These are phyloP conservation scores for Globisporangium polare DNA, from an alignment of 352 stramenopile species.

Conservation along the genomic window DNA sequence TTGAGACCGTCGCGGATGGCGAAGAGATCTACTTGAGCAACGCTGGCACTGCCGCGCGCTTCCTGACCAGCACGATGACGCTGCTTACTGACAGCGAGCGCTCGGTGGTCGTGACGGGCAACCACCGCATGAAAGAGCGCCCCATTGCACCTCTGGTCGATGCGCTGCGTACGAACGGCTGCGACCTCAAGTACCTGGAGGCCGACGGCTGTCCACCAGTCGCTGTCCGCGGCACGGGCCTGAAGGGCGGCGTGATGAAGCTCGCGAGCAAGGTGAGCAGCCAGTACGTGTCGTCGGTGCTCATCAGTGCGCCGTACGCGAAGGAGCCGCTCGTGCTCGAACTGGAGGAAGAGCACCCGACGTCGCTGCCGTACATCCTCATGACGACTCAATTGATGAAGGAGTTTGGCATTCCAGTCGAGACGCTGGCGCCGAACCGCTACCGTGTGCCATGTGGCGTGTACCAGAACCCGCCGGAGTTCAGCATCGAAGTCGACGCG, in stretches of 20 bases:
- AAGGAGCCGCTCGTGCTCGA: slow-evolving; percentile 75
- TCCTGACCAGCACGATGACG: slow-evolving; percentile 91
- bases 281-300: slow-evolving; percentile 96
- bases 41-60: slow-evolving; percentile 92
- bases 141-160: slow-evolving; percentile 95
- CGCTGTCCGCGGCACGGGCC: slow-evolving; percentile 62
- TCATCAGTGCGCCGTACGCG: slow-evolving; percentile 93
- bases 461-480: slow-evolving; percentile 63
- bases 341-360: slow-evolving; percentile 95
- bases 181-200: slow-evolving; percentile 66
- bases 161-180: slow-evolving; percentile 89
- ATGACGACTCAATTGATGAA: slow-evolving; percentile 96
- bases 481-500: slow-evolving; percentile 94
- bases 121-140: slow-evolving; percentile 95
- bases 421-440: slow-evolving; percentile 81
- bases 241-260: slow-evolving; percentile 66
- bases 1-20: slow-evolving; percentile 37
- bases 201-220: slow-evolving; percentile 70
- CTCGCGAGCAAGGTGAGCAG: slow-evolving; percentile 93
- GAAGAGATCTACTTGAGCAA: slow-evolving; percentile 86
- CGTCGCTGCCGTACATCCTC: slow-evolving; percentile 95
- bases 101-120: slow-evolving; percentile 88
- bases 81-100: slow-evolving; percentile 41
- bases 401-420: slow-evolving; percentile 93
- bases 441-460: slow-evolving; percentile 71